Evolutionary conservation across 2,329 filamentous ascomycete genomes (phyloP).

Genomic region (Salinomyces thailandicus): DNA sequence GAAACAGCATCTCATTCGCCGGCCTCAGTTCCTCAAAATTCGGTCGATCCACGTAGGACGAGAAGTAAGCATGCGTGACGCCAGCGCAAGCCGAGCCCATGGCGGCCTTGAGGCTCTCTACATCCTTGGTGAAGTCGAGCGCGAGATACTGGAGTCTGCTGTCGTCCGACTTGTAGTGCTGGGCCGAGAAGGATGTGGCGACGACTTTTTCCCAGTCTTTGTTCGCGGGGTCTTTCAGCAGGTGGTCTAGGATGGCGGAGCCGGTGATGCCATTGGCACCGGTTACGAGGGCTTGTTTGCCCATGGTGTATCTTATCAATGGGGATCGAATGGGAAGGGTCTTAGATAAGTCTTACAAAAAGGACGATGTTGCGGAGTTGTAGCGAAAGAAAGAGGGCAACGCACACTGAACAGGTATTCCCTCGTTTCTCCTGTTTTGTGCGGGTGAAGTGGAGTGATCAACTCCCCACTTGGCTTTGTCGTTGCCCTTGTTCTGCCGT

Average conservation of each 20-base stretch:
- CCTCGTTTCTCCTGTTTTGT: no score
- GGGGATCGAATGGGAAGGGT: no score
- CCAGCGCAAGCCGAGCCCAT: conserved; percentile 15
- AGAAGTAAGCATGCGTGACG: conserved; percentile 28
- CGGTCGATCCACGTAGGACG: conserved; percentile 26
- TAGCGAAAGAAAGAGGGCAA: no score
- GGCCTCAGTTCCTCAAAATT: conserved; percentile 20
- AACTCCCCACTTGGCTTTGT: no score
- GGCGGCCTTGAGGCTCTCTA: conserved; percentile 7
- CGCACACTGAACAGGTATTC: no score
- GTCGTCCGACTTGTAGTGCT: conserved; percentile 14
- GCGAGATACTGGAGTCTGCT: conserved; percentile 25
- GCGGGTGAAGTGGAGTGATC: no score
- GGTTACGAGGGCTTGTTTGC: conserved; percentile 27
- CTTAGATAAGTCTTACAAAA: no score
- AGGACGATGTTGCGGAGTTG: no score
- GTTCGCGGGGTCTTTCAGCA: conserved; percentile 18
- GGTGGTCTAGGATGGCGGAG: conserved; percentile 26
- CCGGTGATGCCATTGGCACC: conserved; percentile 29
- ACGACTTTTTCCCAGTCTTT: conserved; percentile 20
- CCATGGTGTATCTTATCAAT: no score
- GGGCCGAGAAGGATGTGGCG: conserved; percentile 22
- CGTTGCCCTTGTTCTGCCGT: no score
- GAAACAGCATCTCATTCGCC: conserved; percentile 23
- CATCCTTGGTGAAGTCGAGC: conserved; percentile 19